These are phyloP conservation scores for Leccinum fuscescens DNA, from an alignment of 1,284 basidiomycete species.

Conservation along the genomic window DNA sequence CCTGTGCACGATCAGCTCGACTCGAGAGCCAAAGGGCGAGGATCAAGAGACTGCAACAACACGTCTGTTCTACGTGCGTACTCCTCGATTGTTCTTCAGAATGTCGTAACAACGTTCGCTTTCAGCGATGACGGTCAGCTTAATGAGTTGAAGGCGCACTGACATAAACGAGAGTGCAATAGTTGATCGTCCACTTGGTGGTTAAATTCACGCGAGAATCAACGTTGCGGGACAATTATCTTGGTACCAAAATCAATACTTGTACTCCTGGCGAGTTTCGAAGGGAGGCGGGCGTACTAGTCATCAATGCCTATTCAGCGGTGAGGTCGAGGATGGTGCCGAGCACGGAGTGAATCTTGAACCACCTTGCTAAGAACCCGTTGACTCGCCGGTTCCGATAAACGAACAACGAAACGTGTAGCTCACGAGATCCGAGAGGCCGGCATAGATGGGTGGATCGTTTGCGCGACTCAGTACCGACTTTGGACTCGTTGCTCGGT, in stretches of 20 bases:
- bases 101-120: neutral
- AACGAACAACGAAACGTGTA: neutral
- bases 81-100: neutral
- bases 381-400: conserved; percentile 50
- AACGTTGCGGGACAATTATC: conserved; percentile 69
- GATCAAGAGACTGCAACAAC: conserved; percentile 44
- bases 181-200: conserved; percentile 64
- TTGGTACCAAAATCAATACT: conserved; percentile 88
- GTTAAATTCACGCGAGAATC: conserved; percentile 87
- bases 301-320: conserved; percentile 95
- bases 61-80: conserved; percentile 57
- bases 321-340: conserved; percentile 96
- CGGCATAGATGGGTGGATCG: conserved; percentile 70
- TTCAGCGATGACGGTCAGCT: conserved; percentile 51
- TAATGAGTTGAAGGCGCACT: conserved; percentile 52
- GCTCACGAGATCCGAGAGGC: conserved; percentile 85
- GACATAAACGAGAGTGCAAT: conserved; percentile 83
- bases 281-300: conserved; percentile 63
- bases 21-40: conserved; percentile 56
- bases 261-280: conserved; percentile 59
- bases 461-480: conserved; percentile 1
- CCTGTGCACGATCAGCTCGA: conserved; percentile 57
- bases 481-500: conserved; percentile 7
- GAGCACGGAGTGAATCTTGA: conserved; percentile 83
- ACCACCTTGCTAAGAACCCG: conserved; percentile 85